phyloP scores from a whole-genome alignment of 2,329 filamentous ascomycete species.

The Pseudogymnoascus sp. region DNA sequence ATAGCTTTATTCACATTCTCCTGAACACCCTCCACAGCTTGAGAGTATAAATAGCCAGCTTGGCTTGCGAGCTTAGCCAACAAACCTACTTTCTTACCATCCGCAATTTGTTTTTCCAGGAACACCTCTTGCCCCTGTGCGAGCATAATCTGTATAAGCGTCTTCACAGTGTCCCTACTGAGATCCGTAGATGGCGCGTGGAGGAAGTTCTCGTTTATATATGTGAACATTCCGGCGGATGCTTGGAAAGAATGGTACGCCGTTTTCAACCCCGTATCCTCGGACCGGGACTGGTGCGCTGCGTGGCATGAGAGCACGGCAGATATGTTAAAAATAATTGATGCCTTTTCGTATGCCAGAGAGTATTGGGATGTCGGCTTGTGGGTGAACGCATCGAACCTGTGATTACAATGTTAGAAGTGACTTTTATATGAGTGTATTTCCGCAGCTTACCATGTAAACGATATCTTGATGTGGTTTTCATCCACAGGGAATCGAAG shows the following conservation, averaged over 20 bases:
- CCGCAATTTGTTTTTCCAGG: slow-evolving; percentile 87
- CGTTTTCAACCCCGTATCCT: slow-evolving; percentile 89
- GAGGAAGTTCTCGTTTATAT: slow-evolving; percentile 99
- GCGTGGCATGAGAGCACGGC: slow-evolving; percentile 95
- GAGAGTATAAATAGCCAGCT: slow-evolving; percentile 77
- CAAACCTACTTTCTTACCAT: slow-evolving; percentile 86
- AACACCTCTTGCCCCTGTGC: slow-evolving; percentile 97
- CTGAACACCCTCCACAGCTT: slow-evolving; percentile 83
- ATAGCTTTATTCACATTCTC: slow-evolving; percentile 86
- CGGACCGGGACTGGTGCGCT: slow-evolving; percentile 82
- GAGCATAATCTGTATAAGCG: slow-evolving; percentile 84
- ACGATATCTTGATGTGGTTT: slow-evolving; percentile 97
- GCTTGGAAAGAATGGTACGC: slow-evolving; percentile 98
- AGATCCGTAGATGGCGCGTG: slow-evolving; percentile 95
- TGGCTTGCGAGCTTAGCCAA: slow-evolving; percentile 91
- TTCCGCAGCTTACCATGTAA: slow-evolving; percentile 70
- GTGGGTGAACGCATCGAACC: slow-evolving; percentile 99
- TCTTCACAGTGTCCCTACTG: slow-evolving; percentile 92
- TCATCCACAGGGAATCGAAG: slow-evolving; percentile 95
- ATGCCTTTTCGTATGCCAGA: slow-evolving; percentile 94
- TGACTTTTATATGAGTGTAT: slow-evolving; percentile 10
- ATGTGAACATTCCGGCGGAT: slow-evolving; percentile 98
- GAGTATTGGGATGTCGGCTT: slow-evolving; percentile 97
- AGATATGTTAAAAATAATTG: slow-evolving; percentile 99
- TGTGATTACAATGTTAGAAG: slow-evolving; percentile 35